Evolutionary conservation across 768 basidiomycete genomes (phyloP).

Genomic region (Suillus fuscotomentosus): DNA sequence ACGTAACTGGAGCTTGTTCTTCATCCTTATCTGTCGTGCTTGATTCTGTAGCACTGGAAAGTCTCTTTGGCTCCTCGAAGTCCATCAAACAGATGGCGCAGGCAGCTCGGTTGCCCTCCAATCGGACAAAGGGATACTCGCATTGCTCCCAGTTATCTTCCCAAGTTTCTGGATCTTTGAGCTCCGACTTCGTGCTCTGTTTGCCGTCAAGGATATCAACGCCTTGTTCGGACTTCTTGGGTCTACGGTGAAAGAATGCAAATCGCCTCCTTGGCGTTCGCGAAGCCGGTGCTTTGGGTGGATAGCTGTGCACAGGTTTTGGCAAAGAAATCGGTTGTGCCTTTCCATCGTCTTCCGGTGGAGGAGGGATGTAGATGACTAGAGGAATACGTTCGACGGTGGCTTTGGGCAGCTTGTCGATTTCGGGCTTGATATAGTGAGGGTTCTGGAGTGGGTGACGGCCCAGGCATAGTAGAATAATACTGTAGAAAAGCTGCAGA

Average conservation of each 20-base stretch:
- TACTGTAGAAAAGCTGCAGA: conserved; percentile 68
- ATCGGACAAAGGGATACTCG: conserved; percentile 77
- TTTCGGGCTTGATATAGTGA: conserved; percentile 71
- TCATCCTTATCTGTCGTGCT: conserved; percentile 30
- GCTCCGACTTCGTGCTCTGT: conserved; percentile 9
- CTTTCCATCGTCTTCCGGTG: conserved; percentile 46
- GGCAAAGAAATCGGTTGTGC: conserved; percentile 41
- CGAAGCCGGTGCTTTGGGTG: conserved; percentile 46
- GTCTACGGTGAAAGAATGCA: conserved; percentile 44
- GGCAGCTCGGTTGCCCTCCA: conserved; percentile 80
- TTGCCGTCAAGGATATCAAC: conserved; percentile 17
- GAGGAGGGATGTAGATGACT: conserved; percentile 82
- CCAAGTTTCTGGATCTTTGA: conserved; percentile 51
- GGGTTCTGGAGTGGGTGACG: conserved; percentile 78
- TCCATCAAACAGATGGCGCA: conserved; percentile 86
- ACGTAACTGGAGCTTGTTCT: conserved; percentile 6
- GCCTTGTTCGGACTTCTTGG: conserved; percentile 18
- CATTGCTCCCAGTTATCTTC: conserved; percentile 77
- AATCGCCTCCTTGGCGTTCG: conserved; percentile 45
- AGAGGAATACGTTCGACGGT: conserved; percentile 79
- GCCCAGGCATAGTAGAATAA: conserved; percentile 75
- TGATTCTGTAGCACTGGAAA: conserved; percentile 18
- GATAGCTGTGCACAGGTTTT: conserved; percentile 55
- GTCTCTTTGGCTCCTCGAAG: conserved; percentile 68
- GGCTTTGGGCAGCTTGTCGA: conserved; percentile 69